phyloP scores from a whole-genome alignment of 176 grass and related monocot genomes.

The Oryza glaberrima region DNA sequence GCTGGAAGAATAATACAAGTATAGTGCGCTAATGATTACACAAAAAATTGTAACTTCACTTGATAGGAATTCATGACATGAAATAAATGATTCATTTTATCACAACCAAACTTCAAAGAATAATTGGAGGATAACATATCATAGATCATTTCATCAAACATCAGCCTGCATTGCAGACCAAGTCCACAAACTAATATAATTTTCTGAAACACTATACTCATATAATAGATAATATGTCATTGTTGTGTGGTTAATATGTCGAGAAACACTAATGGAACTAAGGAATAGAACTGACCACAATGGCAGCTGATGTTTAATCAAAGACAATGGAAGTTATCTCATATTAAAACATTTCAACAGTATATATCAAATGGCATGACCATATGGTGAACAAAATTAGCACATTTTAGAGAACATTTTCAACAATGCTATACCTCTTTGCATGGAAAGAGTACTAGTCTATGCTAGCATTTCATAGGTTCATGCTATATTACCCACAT shows the following conservation, averaged over 20 bases:
- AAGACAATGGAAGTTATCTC: constrained; percentile 6
- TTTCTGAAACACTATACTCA: constrained; percentile 2
- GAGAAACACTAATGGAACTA: constrained; percentile 10
- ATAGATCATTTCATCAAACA: constrained; percentile 27
- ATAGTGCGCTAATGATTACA: neutral
- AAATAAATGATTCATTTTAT: constrained; percentile 28
- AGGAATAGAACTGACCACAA: constrained; percentile 31
- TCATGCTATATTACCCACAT: constrained; percentile 8
- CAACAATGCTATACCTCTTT: neutral
- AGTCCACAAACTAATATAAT: constrained; percentile 16
- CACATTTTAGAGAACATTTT: constrained; percentile 5
- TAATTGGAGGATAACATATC: constrained; percentile 3
- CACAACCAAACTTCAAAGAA: constrained; percentile 9
- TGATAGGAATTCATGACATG: constrained; percentile 13
- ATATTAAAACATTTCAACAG: neutral
- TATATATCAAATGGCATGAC: constrained; percentile 13
- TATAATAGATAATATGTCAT: constrained; percentile 9
- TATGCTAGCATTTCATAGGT: constrained; percentile 14
- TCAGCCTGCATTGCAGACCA: constrained; percentile 3
- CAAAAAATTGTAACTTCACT: neutral
- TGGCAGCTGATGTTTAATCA: neutral
- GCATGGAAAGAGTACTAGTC: neutral
- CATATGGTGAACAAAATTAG: constrained; percentile 12
- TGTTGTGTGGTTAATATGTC: constrained; percentile 26
- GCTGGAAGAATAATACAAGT: constrained; percentile 1